These are phyloP conservation scores for Serendipita sp. DNA, from an alignment of 768 basidiomycete species.

Conservation along the genomic window DNA sequence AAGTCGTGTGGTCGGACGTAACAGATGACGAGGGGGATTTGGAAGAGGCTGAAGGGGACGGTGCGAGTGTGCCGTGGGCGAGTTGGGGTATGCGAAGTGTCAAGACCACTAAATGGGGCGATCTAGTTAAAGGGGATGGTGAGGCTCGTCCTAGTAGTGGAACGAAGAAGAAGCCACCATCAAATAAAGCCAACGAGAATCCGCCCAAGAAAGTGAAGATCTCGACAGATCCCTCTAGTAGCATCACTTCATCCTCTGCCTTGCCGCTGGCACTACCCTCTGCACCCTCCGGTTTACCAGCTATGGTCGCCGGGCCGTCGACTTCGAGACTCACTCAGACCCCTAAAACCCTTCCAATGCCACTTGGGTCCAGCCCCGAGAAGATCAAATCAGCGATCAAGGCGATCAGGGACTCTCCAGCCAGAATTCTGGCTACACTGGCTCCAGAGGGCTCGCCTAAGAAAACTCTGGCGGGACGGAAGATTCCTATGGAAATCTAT, in stretches of 20 bases:
- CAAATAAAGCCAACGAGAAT: neutral
- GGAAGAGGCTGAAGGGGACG: neutral
- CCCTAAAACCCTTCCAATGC: neutral
- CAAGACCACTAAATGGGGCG: conserved; percentile 1
- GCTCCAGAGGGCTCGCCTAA: neutral
- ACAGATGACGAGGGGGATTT: neutral
- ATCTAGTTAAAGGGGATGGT: neutral
- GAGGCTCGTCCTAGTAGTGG: neutral
- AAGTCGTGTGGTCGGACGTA: neutral
- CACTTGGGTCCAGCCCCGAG: neutral
- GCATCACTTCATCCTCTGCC: neutral
- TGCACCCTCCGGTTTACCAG: neutral
- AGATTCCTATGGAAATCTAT: neutral
- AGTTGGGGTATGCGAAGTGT: conserved; percentile 1
- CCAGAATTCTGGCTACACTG: neutral
- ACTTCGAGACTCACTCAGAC: neutral
- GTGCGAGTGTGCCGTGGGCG: neutral
- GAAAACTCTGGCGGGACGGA: neutral
- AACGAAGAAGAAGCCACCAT: neutral
- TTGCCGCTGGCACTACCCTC: neutral
- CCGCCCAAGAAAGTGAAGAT: neutral
- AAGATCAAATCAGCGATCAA: neutral
- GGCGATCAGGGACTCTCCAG: neutral
- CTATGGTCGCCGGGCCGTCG: too few species aligned
- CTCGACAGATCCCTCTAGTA: neutral